phyloP scores from a whole-genome alignment of 1,284 basidiomycete species.

The Apiotrichum veenhuisii region DNA sequence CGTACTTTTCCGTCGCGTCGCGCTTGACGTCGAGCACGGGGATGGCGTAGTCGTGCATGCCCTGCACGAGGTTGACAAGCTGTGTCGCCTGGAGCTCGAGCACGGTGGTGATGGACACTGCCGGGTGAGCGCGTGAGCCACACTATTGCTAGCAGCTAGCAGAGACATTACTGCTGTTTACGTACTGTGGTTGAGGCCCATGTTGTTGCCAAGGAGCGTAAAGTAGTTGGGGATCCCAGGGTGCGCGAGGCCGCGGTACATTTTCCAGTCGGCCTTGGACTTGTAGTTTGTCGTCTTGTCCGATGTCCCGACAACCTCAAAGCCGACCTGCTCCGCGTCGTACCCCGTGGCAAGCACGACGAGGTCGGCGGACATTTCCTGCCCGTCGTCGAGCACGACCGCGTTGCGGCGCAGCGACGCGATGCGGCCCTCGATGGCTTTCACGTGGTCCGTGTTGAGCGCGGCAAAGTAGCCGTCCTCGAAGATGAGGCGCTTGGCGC shows the following conservation, averaged over 20 bases:
- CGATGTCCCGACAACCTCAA: background rate
- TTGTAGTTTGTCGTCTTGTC: background rate
- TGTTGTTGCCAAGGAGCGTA: slow-evolving; percentile 29
- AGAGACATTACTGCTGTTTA: background rate
- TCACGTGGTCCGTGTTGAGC: slow-evolving; percentile 25
- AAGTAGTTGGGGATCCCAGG: slow-evolving; percentile 31
- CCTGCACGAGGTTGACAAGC: slow-evolving; percentile 9
- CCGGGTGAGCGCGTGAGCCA: background rate
- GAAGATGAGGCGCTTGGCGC: slow-evolving; percentile 27
- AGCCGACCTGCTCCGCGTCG: slow-evolving; percentile 2
- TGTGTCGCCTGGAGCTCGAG: slow-evolving; percentile 16
- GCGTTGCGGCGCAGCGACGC: slow-evolving; percentile 1
- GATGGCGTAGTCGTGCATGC: slow-evolving; percentile 10
- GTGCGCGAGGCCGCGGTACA: slow-evolving; percentile 6
- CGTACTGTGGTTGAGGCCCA: slow-evolving; percentile 24
- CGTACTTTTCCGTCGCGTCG: slow-evolving; percentile 20
- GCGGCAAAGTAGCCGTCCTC: slow-evolving; percentile 29
- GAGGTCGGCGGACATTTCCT: slow-evolving; percentile 18
- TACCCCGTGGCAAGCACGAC: slow-evolving; percentile 19
- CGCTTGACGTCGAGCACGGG: slow-evolving; percentile 5
- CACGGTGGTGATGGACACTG: slow-evolving; percentile 12
- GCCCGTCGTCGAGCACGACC: slow-evolving; percentile 19
- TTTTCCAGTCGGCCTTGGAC: background rate
- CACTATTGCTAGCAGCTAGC: too few species aligned
- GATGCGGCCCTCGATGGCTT: slow-evolving; percentile 14